Percentiles rank a stretch among this genome's conserved stretches.
phyloP scores from a whole-genome alignment of 768 basidiomycete genomes.

The Amanita polypyramis region DNA sequence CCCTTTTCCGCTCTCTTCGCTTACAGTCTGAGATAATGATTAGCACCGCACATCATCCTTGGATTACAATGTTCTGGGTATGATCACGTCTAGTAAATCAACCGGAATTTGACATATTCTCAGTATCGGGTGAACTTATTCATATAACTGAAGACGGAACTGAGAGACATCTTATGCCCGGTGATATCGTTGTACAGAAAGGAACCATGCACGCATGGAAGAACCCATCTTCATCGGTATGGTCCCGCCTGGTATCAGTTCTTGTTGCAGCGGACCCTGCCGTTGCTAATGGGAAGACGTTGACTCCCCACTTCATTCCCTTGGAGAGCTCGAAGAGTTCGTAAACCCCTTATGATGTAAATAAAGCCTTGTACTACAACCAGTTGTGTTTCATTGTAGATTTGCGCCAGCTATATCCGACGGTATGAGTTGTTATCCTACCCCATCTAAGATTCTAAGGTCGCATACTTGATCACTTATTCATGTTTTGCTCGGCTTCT shows the following conservation, averaged over 20 bases:
- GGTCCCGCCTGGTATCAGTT: conserved; percentile 43
- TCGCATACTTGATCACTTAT: too few relatives aligned
- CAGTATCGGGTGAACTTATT: conserved; percentile 46
- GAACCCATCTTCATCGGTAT: conserved; percentile 36
- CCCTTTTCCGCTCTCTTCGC: conserved; percentile 1
- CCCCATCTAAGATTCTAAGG: too few relatives aligned
- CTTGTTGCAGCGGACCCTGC: conserved; percentile 47
- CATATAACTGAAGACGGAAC: conserved; percentile 47
- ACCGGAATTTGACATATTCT: conserved; percentile 1
- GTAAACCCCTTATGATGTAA: too few relatives aligned
- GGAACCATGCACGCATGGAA: conserved; percentile 55
- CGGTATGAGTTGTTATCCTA: too few relatives aligned
- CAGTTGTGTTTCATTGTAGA: neutral
- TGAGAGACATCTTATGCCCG: conserved; percentile 41
- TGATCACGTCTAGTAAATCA: conserved; percentile 10
- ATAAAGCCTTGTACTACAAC: neutral
- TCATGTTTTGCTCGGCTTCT: too few relatives aligned
- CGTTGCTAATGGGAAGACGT: conserved; percentile 29
- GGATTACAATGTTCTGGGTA: conserved; percentile 52
- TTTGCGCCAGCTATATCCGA: neutral
- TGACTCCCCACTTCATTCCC: conserved; percentile 22
- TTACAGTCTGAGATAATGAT: neutral
- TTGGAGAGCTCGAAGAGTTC: neutral
- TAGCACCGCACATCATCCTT: conserved; percentile 44
- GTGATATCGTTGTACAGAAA: conserved; percentile 45